Conservation (phyloP, 768 basidiomycete genomes). For the Hortiboletus flavorubellus region DNA sequence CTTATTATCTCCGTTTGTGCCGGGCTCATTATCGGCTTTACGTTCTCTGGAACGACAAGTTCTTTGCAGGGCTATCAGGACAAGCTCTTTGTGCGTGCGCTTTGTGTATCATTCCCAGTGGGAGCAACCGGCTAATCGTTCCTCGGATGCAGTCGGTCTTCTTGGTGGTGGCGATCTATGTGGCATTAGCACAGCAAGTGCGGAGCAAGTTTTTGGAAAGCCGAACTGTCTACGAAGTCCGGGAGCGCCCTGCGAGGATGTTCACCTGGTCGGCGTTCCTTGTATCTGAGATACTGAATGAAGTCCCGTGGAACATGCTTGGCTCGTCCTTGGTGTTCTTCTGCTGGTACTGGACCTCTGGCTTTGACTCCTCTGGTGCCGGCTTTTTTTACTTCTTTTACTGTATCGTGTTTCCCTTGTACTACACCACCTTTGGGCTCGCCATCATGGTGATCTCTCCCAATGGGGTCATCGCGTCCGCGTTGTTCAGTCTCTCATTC, state of each 20-base stretch:
- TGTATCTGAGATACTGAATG: conserved; percentile 49
- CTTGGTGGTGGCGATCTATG: conserved; percentile 42
- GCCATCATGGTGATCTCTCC: conserved; percentile 44
- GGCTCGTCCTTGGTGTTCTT: conserved; percentile 40
- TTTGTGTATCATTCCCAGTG: neutral
- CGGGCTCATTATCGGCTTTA: conserved; percentile 41
- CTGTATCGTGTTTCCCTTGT: conserved; percentile 40
- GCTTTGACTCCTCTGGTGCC: conserved; percentile 35
- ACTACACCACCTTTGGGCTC: conserved; percentile 41
- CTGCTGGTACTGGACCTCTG: conserved; percentile 50
- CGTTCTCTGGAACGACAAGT: conserved; percentile 37
- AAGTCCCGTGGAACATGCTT: conserved; percentile 43
- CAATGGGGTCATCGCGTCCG: conserved; percentile 38
- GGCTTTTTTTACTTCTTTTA: conserved; percentile 40
- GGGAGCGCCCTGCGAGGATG: conserved; percentile 61
- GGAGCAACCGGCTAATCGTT: neutral
- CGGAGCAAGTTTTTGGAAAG: conserved; percentile 55
- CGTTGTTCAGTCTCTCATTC: conserved; percentile 39
- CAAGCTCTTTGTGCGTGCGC: conserved; percentile 38
- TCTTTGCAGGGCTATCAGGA: conserved; percentile 40
- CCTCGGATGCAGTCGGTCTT: conserved; percentile 41
- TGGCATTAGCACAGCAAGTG: conserved; percentile 55
- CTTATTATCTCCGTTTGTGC: conserved; percentile 32
- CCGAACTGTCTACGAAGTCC: conserved; percentile 57
- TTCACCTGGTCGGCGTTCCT: conserved; percentile 60